Evolutionary conservation across 192 early-diverging fungal genomes (phyloP).

Genomic region (Entomortierella chlamydospora): DNA sequence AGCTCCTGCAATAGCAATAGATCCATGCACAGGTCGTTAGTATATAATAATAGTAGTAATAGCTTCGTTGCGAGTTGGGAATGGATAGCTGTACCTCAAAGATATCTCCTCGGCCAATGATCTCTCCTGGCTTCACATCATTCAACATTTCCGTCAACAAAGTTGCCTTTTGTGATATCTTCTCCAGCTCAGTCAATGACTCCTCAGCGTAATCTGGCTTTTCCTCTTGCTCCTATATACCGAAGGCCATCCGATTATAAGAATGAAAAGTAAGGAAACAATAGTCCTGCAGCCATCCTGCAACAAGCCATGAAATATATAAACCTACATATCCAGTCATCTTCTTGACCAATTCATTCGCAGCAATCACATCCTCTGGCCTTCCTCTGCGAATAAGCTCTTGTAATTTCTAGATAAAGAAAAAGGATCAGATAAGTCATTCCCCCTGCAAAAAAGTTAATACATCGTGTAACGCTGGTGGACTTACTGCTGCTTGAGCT

Average conservation of each 20-base stretch:
- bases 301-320: no score
- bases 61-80: neutral
- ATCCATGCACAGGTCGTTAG: neutral
- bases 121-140: slow-evolving; percentile 70
- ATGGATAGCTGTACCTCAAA: slow-evolving; percentile 46
- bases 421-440: neutral
- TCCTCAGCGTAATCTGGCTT: slow-evolving; percentile 90
- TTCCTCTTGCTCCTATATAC: slow-evolving; percentile 52
- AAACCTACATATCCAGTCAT: slow-evolving; percentile 87
- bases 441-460: neutral
- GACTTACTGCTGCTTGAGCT: slow-evolving; percentile 74
- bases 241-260: no score
- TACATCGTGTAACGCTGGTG: neutral
- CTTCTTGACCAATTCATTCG: slow-evolving; percentile 98
- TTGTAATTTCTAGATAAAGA: slow-evolving; percentile 80
- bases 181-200: slow-evolving; percentile 84
- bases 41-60: neutral
- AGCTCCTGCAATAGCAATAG: slow-evolving; percentile 64
- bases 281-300: no score
- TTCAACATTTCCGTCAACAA: slow-evolving; percentile 88
- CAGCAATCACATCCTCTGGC: slow-evolving; percentile 92
- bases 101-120: slow-evolving; percentile 61
- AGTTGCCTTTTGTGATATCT: slow-evolving; percentile 82
- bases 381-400: slow-evolving; percentile 94
- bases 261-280: no score